A percentile compares a stretch with the other conserved stretches of the same genome.
Evolutionary conservation across 441 rosid genomes (phyloP).

Genomic region (Theobroma grandiflorum): DNA sequence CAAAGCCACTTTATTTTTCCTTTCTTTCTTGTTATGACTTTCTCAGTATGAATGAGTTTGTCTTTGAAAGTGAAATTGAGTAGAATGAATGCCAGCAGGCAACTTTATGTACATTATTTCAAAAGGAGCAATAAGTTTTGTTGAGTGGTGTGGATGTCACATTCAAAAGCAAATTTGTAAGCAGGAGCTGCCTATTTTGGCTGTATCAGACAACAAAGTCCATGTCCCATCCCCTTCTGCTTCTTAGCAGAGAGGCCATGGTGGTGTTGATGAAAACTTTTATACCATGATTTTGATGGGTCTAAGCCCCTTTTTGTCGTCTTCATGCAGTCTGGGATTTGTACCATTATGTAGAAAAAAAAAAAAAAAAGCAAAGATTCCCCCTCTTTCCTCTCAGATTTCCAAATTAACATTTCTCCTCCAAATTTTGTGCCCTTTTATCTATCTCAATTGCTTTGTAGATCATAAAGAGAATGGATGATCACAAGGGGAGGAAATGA

Average conservation of each 20-base stretch:
- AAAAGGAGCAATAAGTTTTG: neutral
- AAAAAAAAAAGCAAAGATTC: neutral
- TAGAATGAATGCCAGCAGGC: neutral
- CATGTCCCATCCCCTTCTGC: neutral
- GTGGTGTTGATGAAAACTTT: neutral
- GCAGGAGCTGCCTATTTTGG: neutral
- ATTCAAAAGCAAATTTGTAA: neutral
- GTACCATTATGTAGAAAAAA: neutral
- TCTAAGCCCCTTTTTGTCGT: neutral
- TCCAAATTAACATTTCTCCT: neutral
- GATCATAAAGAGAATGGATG: neutral
- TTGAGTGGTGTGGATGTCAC: neutral
- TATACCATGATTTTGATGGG: neutral
- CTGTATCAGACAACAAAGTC: neutral
- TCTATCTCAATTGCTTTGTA: neutral
- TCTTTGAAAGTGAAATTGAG: constrained; percentile 1
- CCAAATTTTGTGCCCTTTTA: neutral
- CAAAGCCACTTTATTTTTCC: neutral
- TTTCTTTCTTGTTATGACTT: neutral
- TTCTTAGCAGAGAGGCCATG: neutral
- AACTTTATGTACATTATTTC: neutral
- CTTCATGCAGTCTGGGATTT: neutral
- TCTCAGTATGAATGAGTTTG: constrained; percentile 10
- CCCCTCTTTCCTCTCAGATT: neutral
- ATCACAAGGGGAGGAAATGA: neutral